Evolutionary conservation across 345 rosid genomes (phyloP).

Genomic region (Eucalyptus albens): DNA sequence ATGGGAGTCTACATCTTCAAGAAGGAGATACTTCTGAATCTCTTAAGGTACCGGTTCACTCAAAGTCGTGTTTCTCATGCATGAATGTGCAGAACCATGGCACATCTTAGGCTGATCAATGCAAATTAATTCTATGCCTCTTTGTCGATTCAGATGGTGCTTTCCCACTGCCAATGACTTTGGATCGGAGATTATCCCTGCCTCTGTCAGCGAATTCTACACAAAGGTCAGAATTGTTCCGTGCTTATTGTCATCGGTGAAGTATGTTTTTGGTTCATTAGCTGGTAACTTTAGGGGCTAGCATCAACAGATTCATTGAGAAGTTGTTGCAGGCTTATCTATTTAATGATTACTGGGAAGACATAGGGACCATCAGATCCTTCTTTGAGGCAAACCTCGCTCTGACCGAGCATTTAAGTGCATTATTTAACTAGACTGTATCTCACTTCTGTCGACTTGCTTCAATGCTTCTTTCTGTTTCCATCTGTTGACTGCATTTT

Average conservation of each 20-base stretch:
- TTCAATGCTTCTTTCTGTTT: background rate
- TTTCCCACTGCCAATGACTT: constrained; percentile 97
- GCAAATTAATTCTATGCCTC: background rate
- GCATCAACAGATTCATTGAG: background rate
- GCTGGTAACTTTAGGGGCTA: background rate
- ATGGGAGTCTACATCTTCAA: constrained; percentile 97
- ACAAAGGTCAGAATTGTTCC: constrained; percentile 31
- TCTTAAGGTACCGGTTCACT: constrained; percentile 50
- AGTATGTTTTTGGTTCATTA: background rate
- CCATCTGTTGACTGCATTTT: background rate
- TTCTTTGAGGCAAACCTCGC: constrained; percentile 93
- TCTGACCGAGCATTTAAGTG: constrained; percentile 72
- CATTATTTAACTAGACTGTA: background rate
- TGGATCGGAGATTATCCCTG: constrained; percentile 92
- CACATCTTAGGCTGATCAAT: background rate
- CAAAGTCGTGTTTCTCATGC: background rate
- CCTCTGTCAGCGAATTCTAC: constrained; percentile 68
- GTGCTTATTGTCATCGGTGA: background rate
- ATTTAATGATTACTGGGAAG: constrained; percentile 96
- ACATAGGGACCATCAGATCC: constrained; percentile 91
- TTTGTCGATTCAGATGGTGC: constrained; percentile 59
- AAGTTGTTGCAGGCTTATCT: constrained; percentile 48
- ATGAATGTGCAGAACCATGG: background rate
- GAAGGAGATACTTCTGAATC: constrained; percentile 87
- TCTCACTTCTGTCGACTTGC: background rate